Percentiles rank a stretch among this genome's conserved stretches.
Conservation (phyloP, 1,284 basidiomycete genomes). For the Leucoagaricus sp. region DNA sequence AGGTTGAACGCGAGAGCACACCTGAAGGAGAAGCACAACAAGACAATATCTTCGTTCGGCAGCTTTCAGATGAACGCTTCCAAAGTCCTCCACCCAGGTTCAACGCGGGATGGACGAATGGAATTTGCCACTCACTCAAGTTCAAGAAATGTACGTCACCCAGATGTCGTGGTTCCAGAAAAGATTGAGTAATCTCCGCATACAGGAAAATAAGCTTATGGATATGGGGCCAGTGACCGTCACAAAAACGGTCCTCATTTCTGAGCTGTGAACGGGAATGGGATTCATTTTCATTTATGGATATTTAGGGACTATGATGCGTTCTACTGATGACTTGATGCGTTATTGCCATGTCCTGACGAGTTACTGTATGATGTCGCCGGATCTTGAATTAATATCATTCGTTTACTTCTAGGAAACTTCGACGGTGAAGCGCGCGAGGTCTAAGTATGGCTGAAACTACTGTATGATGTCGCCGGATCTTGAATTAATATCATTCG, state of each 20-base stretch:
- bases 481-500: not conserved
- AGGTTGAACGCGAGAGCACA: constrained; percentile 18
- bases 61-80: constrained; percentile 3
- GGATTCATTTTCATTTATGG: no score
- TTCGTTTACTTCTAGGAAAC: no score
- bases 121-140: not conserved
- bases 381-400: not conserved
- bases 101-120: not conserved
- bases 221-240: constrained; percentile 14
- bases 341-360: not conserved
- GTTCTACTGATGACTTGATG: no score
- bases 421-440: no score
- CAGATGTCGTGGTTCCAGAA: not conserved
- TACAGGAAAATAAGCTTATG: not conserved
- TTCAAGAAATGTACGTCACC: not conserved
- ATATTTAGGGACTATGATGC: no score
- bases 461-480: not conserved
- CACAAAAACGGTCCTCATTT: constrained; percentile 15
- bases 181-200: not conserved
- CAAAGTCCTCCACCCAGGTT: not conserved
- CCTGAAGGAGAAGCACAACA: constrained; percentile 14
- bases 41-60: constrained; percentile 1
- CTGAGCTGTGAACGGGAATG: constrained; percentile 10
- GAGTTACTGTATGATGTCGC: not conserved
- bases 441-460: no score